These are phyloP conservation scores for Mangifera indica DNA, from an alignment of 345 rosid genomes.

Conservation along the genomic window DNA sequence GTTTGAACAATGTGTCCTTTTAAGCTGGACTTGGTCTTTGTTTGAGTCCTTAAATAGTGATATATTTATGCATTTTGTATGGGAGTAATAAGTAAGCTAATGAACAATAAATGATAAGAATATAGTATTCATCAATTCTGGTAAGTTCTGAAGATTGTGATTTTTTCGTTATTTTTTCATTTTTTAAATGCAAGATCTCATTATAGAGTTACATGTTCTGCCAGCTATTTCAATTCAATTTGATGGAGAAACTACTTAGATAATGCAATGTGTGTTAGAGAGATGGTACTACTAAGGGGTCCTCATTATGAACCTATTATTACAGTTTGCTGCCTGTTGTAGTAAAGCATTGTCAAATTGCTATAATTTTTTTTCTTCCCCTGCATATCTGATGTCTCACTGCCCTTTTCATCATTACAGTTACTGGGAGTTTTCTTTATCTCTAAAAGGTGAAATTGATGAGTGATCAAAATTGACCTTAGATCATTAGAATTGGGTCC, in stretches of 20 bases:
- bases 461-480: background rate
- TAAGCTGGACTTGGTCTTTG: background rate
- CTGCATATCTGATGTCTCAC: background rate
- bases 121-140: background rate
- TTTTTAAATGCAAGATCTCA: background rate
- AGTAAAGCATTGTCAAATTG: background rate
- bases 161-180: background rate
- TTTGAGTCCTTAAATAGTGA: background rate
- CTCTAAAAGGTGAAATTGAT: background rate
- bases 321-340: background rate
- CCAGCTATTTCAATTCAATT: background rate
- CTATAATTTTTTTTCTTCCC: background rate
- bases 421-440: background rate
- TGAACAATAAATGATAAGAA: background rate
- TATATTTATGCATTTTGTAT: background rate
- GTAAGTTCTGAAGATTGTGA: background rate
- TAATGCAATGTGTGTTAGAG: background rate
- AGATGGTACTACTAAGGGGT: background rate
- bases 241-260: background rate
- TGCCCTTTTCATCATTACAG: background rate
- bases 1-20: background rate
- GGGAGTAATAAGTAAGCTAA: background rate
- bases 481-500: background rate
- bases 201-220: background rate
- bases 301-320: background rate